Base-by-base conservation (phyloP, 306 rosid species). In the Pueraria montana region DNA sequence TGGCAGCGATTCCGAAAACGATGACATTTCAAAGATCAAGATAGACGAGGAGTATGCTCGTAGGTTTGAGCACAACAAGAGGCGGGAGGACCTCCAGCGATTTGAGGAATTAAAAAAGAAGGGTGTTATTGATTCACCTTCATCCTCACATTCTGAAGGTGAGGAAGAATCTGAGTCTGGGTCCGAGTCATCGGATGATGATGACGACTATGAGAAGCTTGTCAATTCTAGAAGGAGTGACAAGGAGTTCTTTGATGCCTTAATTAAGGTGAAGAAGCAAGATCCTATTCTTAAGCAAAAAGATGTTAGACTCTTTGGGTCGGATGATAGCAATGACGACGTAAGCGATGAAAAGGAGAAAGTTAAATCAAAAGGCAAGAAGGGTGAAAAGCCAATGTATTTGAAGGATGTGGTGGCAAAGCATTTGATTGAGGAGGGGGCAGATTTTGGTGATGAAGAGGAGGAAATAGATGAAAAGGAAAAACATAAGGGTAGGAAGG, bases 21-120 rank as follows among this genome's bases (percentile, higher is more conserved):
- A 91, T 0, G 87, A 88, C 13, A 50, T 83, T 40, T 84, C 96
- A 2, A 83, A 89, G 80, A 84, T 93, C 49, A 85, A 90, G 86
- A 86, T 96, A 74, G 80, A 94, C 8, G 52, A 83, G 77, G 87
- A 80, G 65, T 88, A 71, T 85, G 86, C 91, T 61, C 68, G 80
- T 17, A 86, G 87, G 74, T 88, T 88, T 77, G 87, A 85, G 84
- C 89, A 96, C 90, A 96, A 96, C 86, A 96, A 96, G 89, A 90
- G 79, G 90, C 89, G 96, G 14, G 96, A 93, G 88, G 96, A 83
- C 58, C 97, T 96, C 69, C 97, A 96, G 6, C 91, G 94, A 11
- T 90, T 79, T 27, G 93, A 90, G 80, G 99, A 92, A 82, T 78
- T 93, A 11, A 89, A 91, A 89, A 92, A 90, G 97, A 92, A 87